phyloP scores from a whole-genome alignment of 768 basidiomycete genomes.

The Mycena rebaudengoi region DNA sequence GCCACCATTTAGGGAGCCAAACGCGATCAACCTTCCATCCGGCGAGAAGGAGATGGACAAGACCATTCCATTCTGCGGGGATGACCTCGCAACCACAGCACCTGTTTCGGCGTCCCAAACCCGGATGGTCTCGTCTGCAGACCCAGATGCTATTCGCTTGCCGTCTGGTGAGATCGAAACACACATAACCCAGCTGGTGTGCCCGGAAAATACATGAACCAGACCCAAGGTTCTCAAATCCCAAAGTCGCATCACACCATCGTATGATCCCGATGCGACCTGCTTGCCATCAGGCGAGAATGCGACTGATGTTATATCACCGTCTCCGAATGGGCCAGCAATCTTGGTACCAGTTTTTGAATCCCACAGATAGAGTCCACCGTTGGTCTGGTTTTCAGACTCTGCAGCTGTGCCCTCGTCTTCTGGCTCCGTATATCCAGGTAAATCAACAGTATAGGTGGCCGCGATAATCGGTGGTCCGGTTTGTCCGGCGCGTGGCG shows the following conservation, averaged over 20 bases:
- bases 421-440: background rate
- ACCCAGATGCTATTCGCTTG: background rate
- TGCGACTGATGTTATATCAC: background rate
- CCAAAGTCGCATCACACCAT: background rate
- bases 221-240: background rate
- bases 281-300: background rate
- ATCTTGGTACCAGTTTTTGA: background rate
- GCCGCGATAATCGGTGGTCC: background rate
- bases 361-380: background rate
- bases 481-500: background rate
- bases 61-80: background rate
- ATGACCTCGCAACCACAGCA: background rate
- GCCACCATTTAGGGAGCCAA: background rate
- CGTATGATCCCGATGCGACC: background rate
- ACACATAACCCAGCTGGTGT: background rate
- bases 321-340: no score
- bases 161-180: background rate
- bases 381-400: background rate
- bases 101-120: background rate
- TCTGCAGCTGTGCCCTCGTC: background rate
- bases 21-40: background rate
- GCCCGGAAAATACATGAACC: background rate
- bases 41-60: background rate
- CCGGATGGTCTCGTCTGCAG: background rate
- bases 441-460: background rate